Percentiles rank a stretch among this genome's conserved stretches.
These are phyloP conservation scores for Forsythia viridissima DNA, from an alignment of 257 asterid species.

Conservation along the genomic window DNA sequence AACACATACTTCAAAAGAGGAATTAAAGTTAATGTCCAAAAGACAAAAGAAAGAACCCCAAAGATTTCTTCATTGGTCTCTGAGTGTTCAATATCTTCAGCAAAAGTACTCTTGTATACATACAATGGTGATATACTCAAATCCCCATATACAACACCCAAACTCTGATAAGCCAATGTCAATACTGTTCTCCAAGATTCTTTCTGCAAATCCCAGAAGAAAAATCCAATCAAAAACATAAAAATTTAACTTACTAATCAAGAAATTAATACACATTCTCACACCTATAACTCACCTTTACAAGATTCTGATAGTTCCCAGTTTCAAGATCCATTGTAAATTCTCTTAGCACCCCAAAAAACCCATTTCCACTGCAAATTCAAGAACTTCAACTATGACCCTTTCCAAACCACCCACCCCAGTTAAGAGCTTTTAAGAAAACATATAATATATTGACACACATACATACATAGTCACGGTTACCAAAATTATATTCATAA, in stretches of 20 bases:
- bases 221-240: background rate
- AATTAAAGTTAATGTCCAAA: constrained; percentile 25
- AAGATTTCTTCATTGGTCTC: constrained; percentile 27
- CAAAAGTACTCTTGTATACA: constrained; percentile 28
- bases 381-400: constrained; percentile 37
- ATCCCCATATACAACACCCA: constrained; percentile 36
- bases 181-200: constrained; percentile 52
- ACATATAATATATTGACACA: constrained; percentile 25
- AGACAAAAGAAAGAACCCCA: constrained; percentile 28
- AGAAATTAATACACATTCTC: background rate
- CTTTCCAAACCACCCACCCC: constrained; percentile 37
- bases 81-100: constrained; percentile 21
- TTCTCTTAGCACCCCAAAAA: constrained; percentile 43
- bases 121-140: constrained; percentile 33
- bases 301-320: constrained; percentile 31
- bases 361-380: constrained; percentile 44
- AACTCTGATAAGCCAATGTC: constrained; percentile 35
- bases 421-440: constrained; percentile 30
- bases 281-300: constrained; percentile 30
- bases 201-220: constrained; percentile 35
- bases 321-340: constrained; percentile 65
- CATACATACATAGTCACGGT: background rate
- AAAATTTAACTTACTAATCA: background rate
- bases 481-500: background rate
- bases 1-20: constrained; percentile 30